Base-by-base conservation (phyloP, 164 flowering plant species). In the Vitis rupestris region DNA sequence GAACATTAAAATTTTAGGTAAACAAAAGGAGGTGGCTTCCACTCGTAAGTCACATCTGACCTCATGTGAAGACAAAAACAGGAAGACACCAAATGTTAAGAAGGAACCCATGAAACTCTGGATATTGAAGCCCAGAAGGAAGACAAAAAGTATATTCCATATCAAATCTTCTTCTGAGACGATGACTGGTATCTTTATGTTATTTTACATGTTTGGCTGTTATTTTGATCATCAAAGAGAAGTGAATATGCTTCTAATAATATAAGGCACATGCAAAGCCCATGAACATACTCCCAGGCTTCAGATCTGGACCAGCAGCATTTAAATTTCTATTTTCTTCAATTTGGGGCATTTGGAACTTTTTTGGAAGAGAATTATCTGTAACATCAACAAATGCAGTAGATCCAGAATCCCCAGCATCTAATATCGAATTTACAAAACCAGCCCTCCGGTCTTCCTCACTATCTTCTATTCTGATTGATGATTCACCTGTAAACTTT, bases 341-440 rank as follows among this genome's bases (percentile, higher is more conserved):
- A 70, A 59, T 71, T 50, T 31, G 49, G 52, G 82, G 68, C 64
- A 69, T 51, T 65, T 58, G 69, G 63, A 52, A 63, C 69, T 72
- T 65, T 67, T 81, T 82, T 54, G 69, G 48, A 59, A 66, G 53
- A 58, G 72, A 70, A 72, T 59, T 59, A 58, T 69, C 60, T 15
- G 27, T 37, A 37, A 12, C 66, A 66, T 76, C 65, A 27, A 8
- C 56, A 44, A 67, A 61, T 53, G 68, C 66, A 70, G 59, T 48
- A 54, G 78, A 64, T 71, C 64, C 70, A 48, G 74, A 65, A 62
- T 37, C 70, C 19, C 76, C 81, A 49, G 73, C 72, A 59, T 75
- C 81, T 77, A 94, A 74, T 64, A 94, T 80, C 31, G 88, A 78
- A 67, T 92, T 86, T 64, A 94, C 94, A 86, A 94, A 94, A 76